Percentiles rank a stretch among this genome's conserved stretches.
phyloP scores from a whole-genome alignment of 352 stramenopile genomes.

The Achlya hypogyna region DNA sequence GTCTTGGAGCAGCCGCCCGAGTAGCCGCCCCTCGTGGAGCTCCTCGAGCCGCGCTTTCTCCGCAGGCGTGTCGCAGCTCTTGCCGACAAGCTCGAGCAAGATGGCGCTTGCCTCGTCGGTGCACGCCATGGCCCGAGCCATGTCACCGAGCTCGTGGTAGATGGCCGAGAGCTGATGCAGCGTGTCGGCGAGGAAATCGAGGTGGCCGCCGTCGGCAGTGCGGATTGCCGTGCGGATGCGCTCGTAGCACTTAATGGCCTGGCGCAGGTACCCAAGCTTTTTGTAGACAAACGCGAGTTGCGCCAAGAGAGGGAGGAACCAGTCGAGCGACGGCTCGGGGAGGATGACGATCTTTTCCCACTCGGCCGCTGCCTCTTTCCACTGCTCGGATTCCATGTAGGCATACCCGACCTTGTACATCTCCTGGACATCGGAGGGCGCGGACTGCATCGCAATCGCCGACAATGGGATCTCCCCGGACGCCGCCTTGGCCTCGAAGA shows the following conservation, averaged over 20 bases:
- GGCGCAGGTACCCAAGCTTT: constrained; percentile 16
- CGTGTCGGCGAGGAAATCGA: constrained; percentile 13
- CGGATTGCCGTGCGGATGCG: constrained; percentile 10
- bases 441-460: neutral
- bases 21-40: constrained; percentile 3
- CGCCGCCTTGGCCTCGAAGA: constrained; percentile 3
- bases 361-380: neutral
- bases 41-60: neutral
- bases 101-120: constrained; percentile 11
- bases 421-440: constrained; percentile 12
- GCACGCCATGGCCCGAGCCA: constrained; percentile 8
- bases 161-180: constrained; percentile 17
- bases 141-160: constrained; percentile 19
- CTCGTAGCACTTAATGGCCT: constrained; percentile 7
- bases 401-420: constrained; percentile 16
- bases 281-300: constrained; percentile 18
- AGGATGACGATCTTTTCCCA: constrained; percentile 19
- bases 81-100: constrained; percentile 1
- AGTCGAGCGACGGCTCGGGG: constrained; percentile 2
- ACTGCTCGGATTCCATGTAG: neutral
- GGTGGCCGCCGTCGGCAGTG: neutral
- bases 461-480: neutral
- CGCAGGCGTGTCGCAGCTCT: neutral
- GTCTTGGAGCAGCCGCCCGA: constrained; percentile 6
- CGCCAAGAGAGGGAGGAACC: constrained; percentile 11